Evolutionary conservation across 345 rosid species (phyloP).

Genomic region (Erodium maritimum): DNA sequence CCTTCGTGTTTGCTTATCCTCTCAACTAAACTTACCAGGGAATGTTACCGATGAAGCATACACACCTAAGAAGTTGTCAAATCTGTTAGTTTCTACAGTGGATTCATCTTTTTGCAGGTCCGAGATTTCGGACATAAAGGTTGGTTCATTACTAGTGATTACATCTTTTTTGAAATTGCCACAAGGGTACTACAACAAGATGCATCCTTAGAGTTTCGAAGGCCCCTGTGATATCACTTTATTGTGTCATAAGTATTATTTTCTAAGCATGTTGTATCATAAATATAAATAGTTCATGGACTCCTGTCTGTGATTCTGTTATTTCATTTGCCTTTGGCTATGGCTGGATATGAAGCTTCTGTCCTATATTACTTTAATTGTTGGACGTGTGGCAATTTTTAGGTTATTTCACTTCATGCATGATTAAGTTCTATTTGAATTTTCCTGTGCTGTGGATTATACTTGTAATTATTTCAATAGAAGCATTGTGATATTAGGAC

Average conservation of each 20-base stretch:
- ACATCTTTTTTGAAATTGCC: too few species aligned
- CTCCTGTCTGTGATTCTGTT: background rate
- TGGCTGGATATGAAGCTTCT: background rate
- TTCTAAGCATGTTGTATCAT: too few species aligned
- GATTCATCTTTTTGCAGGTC: slow-evolving; percentile 68
- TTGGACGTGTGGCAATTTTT: background rate
- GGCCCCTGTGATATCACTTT: too few species aligned
- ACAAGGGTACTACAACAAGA: too few species aligned
- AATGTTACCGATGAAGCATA: slow-evolving; percentile 60
- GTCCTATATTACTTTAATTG: background rate
- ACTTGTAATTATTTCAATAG: too few species aligned
- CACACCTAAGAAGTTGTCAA: slow-evolving; percentile 52
- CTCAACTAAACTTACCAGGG: slow-evolving; percentile 94
- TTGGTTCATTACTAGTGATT: slow-evolving; percentile 18
- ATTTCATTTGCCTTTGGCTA: background rate
- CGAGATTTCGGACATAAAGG: slow-evolving; percentile 78
- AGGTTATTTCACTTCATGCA: too few species aligned
- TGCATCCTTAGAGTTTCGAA: too few species aligned
- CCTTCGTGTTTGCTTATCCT: slow-evolving; percentile 77
- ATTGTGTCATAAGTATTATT: too few species aligned
- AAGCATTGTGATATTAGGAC: too few species aligned
- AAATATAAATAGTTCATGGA: too few species aligned
- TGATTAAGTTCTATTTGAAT: too few species aligned
- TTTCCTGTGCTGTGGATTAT: too few species aligned
- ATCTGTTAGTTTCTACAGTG: slow-evolving; percentile 48